Evolutionary conservation across 1,284 basidiomycete species (phyloP), one percentile per base, ranked within the genome.

Genomic region (Sanguinoderma infundibulare): DNA sequence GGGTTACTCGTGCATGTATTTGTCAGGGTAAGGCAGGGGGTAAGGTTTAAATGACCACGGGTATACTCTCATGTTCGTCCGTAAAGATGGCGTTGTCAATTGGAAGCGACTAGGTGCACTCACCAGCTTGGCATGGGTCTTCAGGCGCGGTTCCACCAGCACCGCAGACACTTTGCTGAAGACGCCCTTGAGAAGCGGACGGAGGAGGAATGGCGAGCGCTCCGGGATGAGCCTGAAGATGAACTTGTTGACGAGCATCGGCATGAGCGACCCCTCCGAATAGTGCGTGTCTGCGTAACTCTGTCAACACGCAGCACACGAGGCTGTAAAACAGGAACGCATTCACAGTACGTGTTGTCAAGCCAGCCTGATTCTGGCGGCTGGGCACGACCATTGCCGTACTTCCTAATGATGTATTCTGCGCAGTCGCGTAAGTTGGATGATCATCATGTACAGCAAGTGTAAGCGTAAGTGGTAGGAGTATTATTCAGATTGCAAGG

Each of bases 241-340:
- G 59, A 70, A 64, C 49, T 69, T 70, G 67, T 72, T 73, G 35
- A 76, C 71, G 38, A 79, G 55, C 44, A 77, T 55, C 15, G 78
- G 72, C 76, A 80, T 78, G 38, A 81, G 63, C 8, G 77, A 75
- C 32, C 76, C 78, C 64, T 80, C 79, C n/a, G 74, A 64, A 59
- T 77, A 79, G 64, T 80, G 78, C 24, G 71, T 72, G 67, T 70
- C 74, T 77, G 28, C 3, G 32, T 12, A 10, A 7, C 32, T 35
- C 20, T 47, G 44, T 55, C 20, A 42, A 22, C 9, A 20, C 7
- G 17, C 17, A 51, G 30, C 6, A 22, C 12, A 24, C n/a, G n/a
- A 35, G 30, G 20, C n/a, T 14, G 52, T n/a, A 32, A 28, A 15
- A 40, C 14, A 15, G 32, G 28, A 35, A 20, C 34, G 30, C 3